These are phyloP conservation scores for Hondaea fermentalgiana DNA, from an alignment of 108 stramenopile genomes.

Conservation along the genomic window DNA sequence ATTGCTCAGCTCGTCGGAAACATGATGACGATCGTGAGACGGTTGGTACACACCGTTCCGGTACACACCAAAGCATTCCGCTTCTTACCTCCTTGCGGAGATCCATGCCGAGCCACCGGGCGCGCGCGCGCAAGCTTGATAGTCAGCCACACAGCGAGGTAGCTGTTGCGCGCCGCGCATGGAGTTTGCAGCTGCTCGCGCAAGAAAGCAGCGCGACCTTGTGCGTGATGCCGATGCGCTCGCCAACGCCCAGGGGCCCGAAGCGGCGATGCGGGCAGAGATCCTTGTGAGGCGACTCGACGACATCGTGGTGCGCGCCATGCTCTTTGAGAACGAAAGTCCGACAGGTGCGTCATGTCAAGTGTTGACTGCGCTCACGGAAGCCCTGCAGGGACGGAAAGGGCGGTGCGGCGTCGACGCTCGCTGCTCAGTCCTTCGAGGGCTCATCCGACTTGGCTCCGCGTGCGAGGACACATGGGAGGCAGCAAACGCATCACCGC, in stretches of 20 bases:
- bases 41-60: too few species aligned
- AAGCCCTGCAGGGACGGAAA: background rate
- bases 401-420: background rate
- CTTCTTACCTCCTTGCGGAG: too few species aligned
- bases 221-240: background rate
- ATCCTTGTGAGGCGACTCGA: background rate
- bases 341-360: background rate
- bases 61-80: too few species aligned
- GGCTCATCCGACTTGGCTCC: background rate
- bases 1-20: too few species aligned
- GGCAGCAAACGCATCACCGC: background rate
- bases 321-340: background rate
- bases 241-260: background rate
- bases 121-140: too few species aligned
- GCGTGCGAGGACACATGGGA: background rate
- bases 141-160: too few species aligned
- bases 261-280: background rate
- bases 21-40: too few species aligned
- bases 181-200: background rate
- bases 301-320: background rate
- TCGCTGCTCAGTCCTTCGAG: background rate
- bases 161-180: background rate
- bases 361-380: background rate
- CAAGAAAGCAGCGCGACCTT: background rate
- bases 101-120: too few species aligned